Percentiles rank a stretch among this genome's conserved stretches.
These are phyloP conservation scores for Asterochloris sp. DNA, from an alignment of 139 green algal genomes.

Conservation along the genomic window DNA sequence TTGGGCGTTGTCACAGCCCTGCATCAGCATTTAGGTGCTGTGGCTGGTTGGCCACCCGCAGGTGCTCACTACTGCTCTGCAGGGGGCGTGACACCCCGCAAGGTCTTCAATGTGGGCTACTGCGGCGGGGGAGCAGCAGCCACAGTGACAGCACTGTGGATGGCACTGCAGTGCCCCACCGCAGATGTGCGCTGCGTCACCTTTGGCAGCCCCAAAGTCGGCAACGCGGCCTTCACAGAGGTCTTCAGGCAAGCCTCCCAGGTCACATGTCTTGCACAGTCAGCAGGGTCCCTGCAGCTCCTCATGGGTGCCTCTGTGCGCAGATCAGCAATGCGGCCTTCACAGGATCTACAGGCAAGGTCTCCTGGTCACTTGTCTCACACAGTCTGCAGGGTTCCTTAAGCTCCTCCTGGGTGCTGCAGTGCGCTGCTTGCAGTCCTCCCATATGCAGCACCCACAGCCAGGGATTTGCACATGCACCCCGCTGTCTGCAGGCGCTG, in stretches of 20 bases:
- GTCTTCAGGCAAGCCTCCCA: neutral
- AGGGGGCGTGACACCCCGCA: slow-evolving; percentile 5
- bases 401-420: too few relatives aligned
- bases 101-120: slow-evolving; percentile 20
- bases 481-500: too few relatives aligned
- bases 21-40: too few relatives aligned
- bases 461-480: too few relatives aligned
- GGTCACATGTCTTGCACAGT: neutral
- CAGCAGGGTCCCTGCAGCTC: neutral
- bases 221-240: slow-evolving; percentile 16
- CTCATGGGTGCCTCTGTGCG: too few relatives aligned
- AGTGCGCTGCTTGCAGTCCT: too few relatives aligned
- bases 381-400: neutral
- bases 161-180: slow-evolving; percentile 16
- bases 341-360: slow-evolving; percentile 1
- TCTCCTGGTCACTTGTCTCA: neutral
- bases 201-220: slow-evolving; percentile 22
- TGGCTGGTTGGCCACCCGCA: too few relatives aligned
- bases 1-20: too few relatives aligned
- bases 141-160: slow-evolving; percentile 19
- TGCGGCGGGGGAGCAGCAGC: slow-evolving; percentile 18
- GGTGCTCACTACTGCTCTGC: neutral
- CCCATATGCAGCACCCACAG: too few relatives aligned
- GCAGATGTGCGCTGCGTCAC: slow-evolving; percentile 28
- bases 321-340: slow-evolving; percentile 21